Conservation (phyloP, 331 rosid genomes). For the Saraca asoca region DNA sequence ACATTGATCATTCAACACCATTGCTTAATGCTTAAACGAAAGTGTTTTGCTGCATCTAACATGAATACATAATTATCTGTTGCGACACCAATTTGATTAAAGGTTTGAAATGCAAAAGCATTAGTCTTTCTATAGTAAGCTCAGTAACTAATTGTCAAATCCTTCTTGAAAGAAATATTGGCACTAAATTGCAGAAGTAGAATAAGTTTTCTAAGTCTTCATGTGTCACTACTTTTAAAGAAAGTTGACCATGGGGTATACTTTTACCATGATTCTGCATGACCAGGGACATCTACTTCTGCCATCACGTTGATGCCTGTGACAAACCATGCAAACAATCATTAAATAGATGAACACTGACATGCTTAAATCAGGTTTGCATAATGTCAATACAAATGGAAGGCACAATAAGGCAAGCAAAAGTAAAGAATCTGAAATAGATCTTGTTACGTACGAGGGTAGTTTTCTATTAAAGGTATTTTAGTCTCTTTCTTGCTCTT, state of each 20-base stretch:
- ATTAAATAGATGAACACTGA: constrained; percentile 18
- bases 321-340: constrained; percentile 35
- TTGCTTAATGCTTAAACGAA: no score
- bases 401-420: constrained; percentile 20
- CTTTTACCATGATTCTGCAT: constrained; percentile 85
- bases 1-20: constrained; percentile 1
- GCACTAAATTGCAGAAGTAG: constrained; percentile 4
- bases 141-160: not conserved
- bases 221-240: constrained; percentile 13
- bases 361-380: constrained; percentile 1
- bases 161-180: no score
- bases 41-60: no score
- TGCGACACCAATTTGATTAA: constrained; percentile 1
- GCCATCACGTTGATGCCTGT: constrained; percentile 95
- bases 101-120: constrained; percentile 6
- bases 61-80: no score
- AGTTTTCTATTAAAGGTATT: constrained; percentile 37
- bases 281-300: constrained; percentile 97
- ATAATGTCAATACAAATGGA: constrained; percentile 21
- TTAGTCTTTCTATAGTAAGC: not conserved
- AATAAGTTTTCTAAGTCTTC: constrained; percentile 5
- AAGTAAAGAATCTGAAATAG: no score
- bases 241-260: no score
- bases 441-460: no score
- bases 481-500: constrained; percentile 45